phyloP scores from a whole-genome alignment of 371 early-diverging fungal genomes.

The Coemansia sp. region DNA sequence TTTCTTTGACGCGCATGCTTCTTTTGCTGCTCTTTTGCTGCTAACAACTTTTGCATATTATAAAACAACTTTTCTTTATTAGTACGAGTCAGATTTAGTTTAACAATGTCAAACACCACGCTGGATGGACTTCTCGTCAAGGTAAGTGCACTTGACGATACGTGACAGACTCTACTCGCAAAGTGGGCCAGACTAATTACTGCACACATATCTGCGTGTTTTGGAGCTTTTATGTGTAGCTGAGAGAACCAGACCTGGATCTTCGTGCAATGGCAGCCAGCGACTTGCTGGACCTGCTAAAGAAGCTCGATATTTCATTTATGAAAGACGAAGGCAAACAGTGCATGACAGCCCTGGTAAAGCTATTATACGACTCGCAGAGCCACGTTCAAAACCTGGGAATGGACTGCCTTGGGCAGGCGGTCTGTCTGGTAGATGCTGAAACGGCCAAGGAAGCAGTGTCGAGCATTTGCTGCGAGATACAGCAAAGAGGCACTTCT shows the following conservation, averaged over 20 bases:
- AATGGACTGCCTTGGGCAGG: conserved; percentile 69
- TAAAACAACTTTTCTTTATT: background rate
- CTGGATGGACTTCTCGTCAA: conserved; percentile 1
- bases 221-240: conserved; percentile 53
- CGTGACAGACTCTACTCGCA: background rate
- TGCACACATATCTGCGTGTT: background rate
- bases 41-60: background rate
- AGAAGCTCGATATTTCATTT: conserved; percentile 58
- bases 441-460: conserved; percentile 7
- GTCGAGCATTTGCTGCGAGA: conserved; percentile 21
- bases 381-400: conserved; percentile 92
- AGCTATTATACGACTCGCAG: conserved; percentile 79
- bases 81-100: background rate
- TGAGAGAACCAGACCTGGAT: conserved; percentile 80
- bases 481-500: background rate
- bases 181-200: background rate
- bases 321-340: conserved; percentile 20
- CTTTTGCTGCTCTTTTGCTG: background rate
- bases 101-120: background rate
- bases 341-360: conserved; percentile 59
- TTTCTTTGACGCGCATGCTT: background rate
- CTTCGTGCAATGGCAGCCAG: conserved; percentile 92
- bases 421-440: conserved; percentile 14
- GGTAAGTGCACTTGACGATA: conserved; percentile 1
- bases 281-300: conserved; percentile 78